Evolutionary conservation across 176 grass and related monocot species (phyloP), one percentile per base, ranked within the genome.

Genomic region (Oropetium thomaeum): DNA sequence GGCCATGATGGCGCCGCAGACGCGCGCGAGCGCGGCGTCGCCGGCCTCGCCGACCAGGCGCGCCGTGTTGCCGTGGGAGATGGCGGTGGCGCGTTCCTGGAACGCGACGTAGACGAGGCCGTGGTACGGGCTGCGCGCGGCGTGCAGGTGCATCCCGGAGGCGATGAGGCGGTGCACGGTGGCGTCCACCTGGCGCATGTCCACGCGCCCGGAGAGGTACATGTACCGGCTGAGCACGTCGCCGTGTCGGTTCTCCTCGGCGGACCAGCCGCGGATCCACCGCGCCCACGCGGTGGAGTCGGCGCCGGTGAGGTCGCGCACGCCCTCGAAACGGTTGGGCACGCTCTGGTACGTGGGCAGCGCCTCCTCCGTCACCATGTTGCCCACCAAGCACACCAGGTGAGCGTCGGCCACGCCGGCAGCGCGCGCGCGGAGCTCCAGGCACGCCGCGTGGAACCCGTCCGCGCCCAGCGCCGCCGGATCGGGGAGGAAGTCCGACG

Each of bases 331-430:
- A 25, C 34, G 90, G 88, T 97, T 97, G 23, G 81, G 76, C 85
- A 89, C 84, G 76, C 90, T 97, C 71, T 91, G 88, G 75, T 97
- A 93, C 53, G 93, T 97, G 2, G 93, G 93, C 39, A 93, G 59
- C 28, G 93, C 93, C 90, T 97, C 93, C 79, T 97, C 93, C 15
- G 93, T 97, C 5, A 93, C 80, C 93, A 97, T 93, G 80, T 97
- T 91, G 10, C 85, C 87, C 2, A 93, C 88, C 0, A 93, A 83
- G 76, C 77, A 93, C 65, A 89, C 90, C 26, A 97, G 85, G n/a
- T 66, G 71, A 9, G 77, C 80, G 70, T 97, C 90, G 1, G 88
- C 83, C 14, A 97, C 63, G 11, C 48, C 76, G 0, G 80, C 76
- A 4, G 90, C 75, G 19, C 83, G 67, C 37, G 54, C 69, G 20